Evolutionary conservation across 768 basidiomycete species (phyloP), one percentile per base, ranked within the genome.

Genomic region (Hebeloma cylindrosporum): DNA sequence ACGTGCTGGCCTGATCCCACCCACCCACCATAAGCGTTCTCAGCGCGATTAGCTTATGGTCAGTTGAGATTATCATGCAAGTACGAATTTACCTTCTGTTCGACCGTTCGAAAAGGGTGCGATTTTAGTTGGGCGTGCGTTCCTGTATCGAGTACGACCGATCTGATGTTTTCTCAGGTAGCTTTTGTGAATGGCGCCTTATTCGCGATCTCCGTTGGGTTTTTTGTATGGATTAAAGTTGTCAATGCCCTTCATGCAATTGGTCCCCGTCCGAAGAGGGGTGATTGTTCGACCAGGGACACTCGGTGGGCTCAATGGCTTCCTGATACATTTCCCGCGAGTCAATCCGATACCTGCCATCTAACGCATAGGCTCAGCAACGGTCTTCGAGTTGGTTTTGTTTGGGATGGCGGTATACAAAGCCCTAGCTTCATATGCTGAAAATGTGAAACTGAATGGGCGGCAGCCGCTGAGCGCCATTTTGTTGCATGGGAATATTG

Each of bases 21-120:
- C 68, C 64, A 2, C 64, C 72, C 4, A 64, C 69, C 13, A 73
- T 63, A 22, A 67, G 72, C 3, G 53, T 74, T 7, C 64, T 66
- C 3, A 73, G 75, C 6, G 73, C 70, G 1, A 59, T 75, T 20
- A 68, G 66, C 25, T 56, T 77, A 5, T 76, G 75, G 74, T 66
- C 71, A 23, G 63, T 77, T 11, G 73, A 77, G 52, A 71, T 76
- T 11, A 60, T 75, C 45, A 73, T 77, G 70, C 73, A 73, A 52
- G 48, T 76, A 14, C 62, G 74, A 7, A 60, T 76, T 18, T 74
- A 74, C 47, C 70, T 71, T 0, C 45, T 77, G 8, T 77, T 60
- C 43, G 52, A 59, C 20, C 66, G 69, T 33, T 74, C 70, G 2
- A 67, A 64, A 47, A 65, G 57, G 50, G 73, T 72, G 14, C 44